Base-by-base conservation (phyloP, 2,329 filamentous ascomycete genomes). In the Talaromyces sp. region DNA sequence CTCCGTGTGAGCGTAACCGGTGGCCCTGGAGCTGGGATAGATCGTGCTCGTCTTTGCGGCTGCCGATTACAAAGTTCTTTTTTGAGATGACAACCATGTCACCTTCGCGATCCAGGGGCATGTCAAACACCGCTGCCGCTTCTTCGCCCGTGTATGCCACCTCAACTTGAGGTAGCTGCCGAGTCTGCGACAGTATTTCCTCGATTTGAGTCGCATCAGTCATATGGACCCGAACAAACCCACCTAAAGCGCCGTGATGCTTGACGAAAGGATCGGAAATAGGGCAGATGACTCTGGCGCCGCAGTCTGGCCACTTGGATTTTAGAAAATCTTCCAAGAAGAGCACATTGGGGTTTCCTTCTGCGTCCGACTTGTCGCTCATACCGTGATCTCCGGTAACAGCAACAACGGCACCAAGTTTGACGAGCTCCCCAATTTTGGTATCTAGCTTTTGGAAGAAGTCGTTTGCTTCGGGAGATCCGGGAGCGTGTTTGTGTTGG, bases 311-410 rank as follows among this genome's bases (percentile, higher is more conserved):
- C 57, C 73, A 78, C 39, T 69, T 70, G 1, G 61, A 55, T 28
- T 73, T 67, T 27, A 80, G 65, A 19, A 63, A 67, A 57, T 79
- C 76, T 59, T 79, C 73, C 3, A 79, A 65, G 61, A 77, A 79
- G 6, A 79, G 62, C 0, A 77, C 72, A 47, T 76, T 75, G 0
- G 77, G 75, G 6, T 67, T 67, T 3, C 76, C 76, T 15, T 70
- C 64, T 0, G 60, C 61, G 36, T 71, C 68, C 13, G 69, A 71
- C 64, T 79, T 79, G 62, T 73, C 70, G 62, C 73, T 79, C 77
- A 79, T 79, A 9, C 77, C 77, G 62, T 79, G 77, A 49, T 79
- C 77, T 13, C 77, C 77, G 3, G 77, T 78, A 9, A 79, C 66
- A 8, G 70, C 77, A 4, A 80, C 70, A 9, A 73, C 63, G 4